Percentiles rank a stretch among this genome's conserved stretches.
These are phyloP conservation scores for Peniophora sp. DNA, from an alignment of 1,284 basidiomycete genomes.

Conservation along the genomic window DNA sequence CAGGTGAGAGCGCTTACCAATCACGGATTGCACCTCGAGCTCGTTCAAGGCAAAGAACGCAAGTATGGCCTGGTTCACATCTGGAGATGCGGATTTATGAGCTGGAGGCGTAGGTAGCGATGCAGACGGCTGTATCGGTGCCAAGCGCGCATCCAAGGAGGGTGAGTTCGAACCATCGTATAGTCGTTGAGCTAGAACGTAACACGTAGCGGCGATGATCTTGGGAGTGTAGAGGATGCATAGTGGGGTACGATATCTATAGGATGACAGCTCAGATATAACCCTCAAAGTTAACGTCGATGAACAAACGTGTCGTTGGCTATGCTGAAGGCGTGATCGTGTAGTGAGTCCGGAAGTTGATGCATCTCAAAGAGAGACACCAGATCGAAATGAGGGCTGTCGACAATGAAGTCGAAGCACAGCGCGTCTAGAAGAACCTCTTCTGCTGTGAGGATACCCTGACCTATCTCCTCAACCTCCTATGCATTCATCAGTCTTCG, in stretches of 20 bases:
- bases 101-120: conserved; percentile 70
- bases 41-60: conserved; percentile 59
- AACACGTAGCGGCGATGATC: conserved; percentile 67
- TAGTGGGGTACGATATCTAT: conserved; percentile 67
- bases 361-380: conserved; percentile 56
- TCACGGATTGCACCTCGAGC: conserved; percentile 44
- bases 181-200: conserved; percentile 62
- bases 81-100: conserved; percentile 62
- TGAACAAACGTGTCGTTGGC: conserved; percentile 74
- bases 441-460: conserved; percentile 70
- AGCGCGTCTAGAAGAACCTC: conserved; percentile 82
- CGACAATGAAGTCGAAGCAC: conserved; percentile 86
- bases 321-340: conserved; percentile 75
- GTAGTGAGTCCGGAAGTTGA: conserved; percentile 37
- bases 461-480: conserved; percentile 72
- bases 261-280: background rate
- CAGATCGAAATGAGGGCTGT: conserved; percentile 74
- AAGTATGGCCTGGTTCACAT: conserved; percentile 56
- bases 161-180: conserved; percentile 64
- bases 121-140: conserved; percentile 49
- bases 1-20: conserved; percentile 35
- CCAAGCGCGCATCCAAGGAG: conserved; percentile 64
- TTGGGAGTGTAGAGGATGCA: conserved; percentile 61
- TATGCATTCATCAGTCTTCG: conserved; percentile 18
- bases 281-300: conserved; percentile 3